phyloP scores from a whole-genome alignment of 495 filamentous ascomycete genomes.

The Penicillium turbatum region DNA sequence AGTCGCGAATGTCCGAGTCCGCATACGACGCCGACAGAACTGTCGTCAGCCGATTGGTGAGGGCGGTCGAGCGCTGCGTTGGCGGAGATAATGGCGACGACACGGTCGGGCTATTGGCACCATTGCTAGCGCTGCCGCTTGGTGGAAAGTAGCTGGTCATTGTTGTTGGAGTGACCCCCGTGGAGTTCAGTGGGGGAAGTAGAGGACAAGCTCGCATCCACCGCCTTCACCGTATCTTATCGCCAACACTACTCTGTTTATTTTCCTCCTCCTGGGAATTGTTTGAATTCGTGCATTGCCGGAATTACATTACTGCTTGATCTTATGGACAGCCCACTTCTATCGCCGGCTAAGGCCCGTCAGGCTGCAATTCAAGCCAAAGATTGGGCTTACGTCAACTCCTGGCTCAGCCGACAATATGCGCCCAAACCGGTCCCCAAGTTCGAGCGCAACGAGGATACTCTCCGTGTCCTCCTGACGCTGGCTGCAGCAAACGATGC shows the following conservation, averaged over 20 bases:
- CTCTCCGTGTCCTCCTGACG: conserved; percentile 69
- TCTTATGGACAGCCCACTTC: conserved; percentile 36
- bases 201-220: conserved; percentile 20
- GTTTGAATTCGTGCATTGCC: not conserved
- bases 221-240: conserved; percentile 26
- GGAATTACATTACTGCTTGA: conserved; percentile 2
- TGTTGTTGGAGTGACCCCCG: conserved; percentile 12
- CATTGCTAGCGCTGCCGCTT: conserved; percentile 27
- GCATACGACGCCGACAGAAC: conserved; percentile 90
- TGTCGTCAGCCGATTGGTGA: conserved; percentile 71
- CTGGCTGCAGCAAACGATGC: conserved; percentile 74
- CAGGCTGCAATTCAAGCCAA: conserved; percentile 56
- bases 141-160: conserved; percentile 45
- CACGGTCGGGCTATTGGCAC: conserved; percentile 23
- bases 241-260: conserved; percentile 12
- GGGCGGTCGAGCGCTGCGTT: conserved; percentile 52
- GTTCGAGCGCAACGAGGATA: conserved; percentile 84
- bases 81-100: conserved; percentile 34
- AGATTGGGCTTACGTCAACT: conserved; percentile 84
- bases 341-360: conserved; percentile 46
- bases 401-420: conserved; percentile 71
- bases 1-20: conserved; percentile 86
- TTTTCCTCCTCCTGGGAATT: not conserved
- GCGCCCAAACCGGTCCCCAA: conserved; percentile 54
- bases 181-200: conserved; percentile 15